Base-by-base conservation (phyloP, 441 rosid genomes). In the Pelargonium fulgidum region DNA sequence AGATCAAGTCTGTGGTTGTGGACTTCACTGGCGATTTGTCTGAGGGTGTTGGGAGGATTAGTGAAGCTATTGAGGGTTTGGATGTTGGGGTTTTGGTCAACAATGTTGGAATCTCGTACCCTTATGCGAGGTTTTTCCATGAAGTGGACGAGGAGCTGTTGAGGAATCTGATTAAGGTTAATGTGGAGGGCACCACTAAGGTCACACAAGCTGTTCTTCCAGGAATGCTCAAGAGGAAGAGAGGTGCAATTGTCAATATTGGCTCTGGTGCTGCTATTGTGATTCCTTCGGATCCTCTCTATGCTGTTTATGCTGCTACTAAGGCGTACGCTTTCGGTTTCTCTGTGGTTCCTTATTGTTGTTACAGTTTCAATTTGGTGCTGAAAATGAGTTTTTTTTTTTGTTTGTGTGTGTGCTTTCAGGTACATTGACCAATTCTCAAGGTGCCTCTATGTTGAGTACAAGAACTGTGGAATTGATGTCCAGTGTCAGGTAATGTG, bases 251-350 rank as follows among this genome's bases (percentile, higher is more conserved):
- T 68, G 83, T 93, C 6, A 93, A 89, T 75, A 84, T 93, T 74
- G 97, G 98, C 16, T 93, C 98, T 62, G 97, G 97, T 76, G 92
- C 95, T 72, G 85, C 96, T 1, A 84, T 81, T 75, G 83, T 91
- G 7, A 83, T 93, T 44, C 98, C 98, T 70, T 93, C 97, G 0
- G 95, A 91, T 85, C 98, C 97, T 68, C 91, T 93, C 20, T 93
- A 91, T 80, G 85, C 95, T 16, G 91, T 87, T 79, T 93, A 91
- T 79, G 98, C 97, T 50, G 93, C 85, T 10, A 82, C 91, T 1
- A 93, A 93, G 79, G 91, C 97, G 93, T 91, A 76, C 85, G 87
- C 26, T 4, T 44, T 75, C 29, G 0, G 2, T 2, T 17, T 33
- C 20, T 68, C 20, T 3, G 3, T 19, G 1, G 24, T 16, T 69